These are phyloP conservation scores for Schizothecium vesticola DNA, from an alignment of 495 filamentous ascomycete genomes.

Conservation along the genomic window DNA sequence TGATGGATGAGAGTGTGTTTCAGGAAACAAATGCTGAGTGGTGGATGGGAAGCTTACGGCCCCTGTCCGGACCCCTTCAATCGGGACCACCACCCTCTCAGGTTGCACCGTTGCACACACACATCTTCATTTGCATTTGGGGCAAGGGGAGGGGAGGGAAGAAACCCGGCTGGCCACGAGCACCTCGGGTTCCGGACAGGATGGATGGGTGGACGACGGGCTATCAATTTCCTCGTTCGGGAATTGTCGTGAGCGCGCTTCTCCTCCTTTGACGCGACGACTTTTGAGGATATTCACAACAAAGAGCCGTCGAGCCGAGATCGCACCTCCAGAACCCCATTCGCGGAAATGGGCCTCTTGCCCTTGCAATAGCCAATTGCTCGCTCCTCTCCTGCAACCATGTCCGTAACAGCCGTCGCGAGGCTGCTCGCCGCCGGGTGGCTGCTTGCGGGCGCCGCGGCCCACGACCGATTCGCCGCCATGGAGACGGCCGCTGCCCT, in stretches of 20 bases:
- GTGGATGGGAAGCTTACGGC: not conserved
- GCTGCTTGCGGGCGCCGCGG: not conserved
- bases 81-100: not conserved
- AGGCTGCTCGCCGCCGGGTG: slow-evolving; percentile 1
- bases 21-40: not conserved
- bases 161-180: not conserved
- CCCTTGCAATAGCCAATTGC: not conserved
- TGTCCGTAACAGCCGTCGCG: not conserved
- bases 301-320: not conserved
- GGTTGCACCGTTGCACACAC: not conserved
- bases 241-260: not conserved
- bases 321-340: not conserved
- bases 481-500: slow-evolving; percentile 2
- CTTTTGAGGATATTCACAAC: not conserved
- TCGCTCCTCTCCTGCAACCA: not conserved
- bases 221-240: not conserved
- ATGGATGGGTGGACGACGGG: not conserved
- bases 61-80: slow-evolving; percentile 1
- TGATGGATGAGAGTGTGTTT: not conserved
- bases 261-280: not conserved
- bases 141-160: not conserved
- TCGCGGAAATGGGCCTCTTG: not conserved
- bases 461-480: slow-evolving; percentile 3
- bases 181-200: not conserved
- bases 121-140: not conserved